Conservation (phyloP, 495 filamentous ascomycete genomes). For the Penicillium robsamsonii region DNA sequence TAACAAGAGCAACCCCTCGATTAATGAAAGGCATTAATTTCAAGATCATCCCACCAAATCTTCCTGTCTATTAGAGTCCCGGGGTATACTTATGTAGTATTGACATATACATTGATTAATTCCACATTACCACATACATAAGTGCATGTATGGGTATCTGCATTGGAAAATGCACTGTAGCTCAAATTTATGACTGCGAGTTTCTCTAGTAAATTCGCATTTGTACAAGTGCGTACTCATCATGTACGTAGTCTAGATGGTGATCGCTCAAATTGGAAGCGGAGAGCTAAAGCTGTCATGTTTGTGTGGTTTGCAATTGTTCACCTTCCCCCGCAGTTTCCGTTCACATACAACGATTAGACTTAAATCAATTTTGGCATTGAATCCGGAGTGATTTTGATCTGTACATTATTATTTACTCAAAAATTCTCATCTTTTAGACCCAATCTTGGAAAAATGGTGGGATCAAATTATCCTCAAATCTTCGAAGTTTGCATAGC, state of each 20-base stretch:
- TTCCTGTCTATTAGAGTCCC: too few species aligned
- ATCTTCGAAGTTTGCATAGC: background rate
- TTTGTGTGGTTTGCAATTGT: slow-evolving; percentile 23
- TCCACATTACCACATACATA: too few species aligned
- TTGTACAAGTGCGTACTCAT: too few species aligned
- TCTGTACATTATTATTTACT: slow-evolving; percentile 1
- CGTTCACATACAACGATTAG: background rate
- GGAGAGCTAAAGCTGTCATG: slow-evolving; percentile 9
- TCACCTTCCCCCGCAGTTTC: slow-evolving; percentile 25
- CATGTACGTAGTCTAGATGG: background rate
- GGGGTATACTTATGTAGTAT: too few species aligned
- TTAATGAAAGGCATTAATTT: too few species aligned
- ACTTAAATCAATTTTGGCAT: background rate
- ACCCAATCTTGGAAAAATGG: background rate
- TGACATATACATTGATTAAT: too few species aligned
- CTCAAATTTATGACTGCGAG: background rate
- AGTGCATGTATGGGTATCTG: too few species aligned
- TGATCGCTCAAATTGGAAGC: background rate
- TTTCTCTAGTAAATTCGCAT: too few species aligned
- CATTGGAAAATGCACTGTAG: background rate
- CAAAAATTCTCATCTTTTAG: background rate
- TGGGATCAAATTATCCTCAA: background rate
- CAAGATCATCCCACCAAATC: too few species aligned
- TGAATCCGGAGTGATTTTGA: background rate
- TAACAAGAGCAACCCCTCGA: too few species aligned